Percentiles rank a stretch among this genome's conserved stretches.
phyloP scores from a whole-genome alignment of 164 flowering plant genomes.

The Magnolia officinalis region DNA sequence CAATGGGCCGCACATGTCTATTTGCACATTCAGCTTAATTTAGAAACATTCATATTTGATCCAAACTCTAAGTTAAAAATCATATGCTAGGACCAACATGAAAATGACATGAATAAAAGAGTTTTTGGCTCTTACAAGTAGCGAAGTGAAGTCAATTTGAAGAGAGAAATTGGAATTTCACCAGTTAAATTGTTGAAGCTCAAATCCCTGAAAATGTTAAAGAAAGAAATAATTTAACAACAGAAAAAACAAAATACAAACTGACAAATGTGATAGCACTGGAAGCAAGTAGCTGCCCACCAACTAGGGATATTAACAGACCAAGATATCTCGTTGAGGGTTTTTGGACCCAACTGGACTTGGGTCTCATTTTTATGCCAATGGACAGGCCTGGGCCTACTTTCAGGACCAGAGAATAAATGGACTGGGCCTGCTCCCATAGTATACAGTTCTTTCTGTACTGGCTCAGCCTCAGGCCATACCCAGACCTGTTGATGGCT shows the following conservation, averaged over 20 bases:
- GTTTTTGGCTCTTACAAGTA: slow-evolving; percentile 9
- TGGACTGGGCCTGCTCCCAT: background rate
- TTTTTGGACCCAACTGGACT: background rate
- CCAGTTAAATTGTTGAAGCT: slow-evolving; percentile 22
- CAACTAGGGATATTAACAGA: too few relatives aligned
- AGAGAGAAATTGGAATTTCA: slow-evolving; percentile 9
- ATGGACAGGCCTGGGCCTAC: background rate
- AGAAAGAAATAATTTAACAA: background rate
- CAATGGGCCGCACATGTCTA: too few relatives aligned
- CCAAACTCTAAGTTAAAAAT: too few relatives aligned
- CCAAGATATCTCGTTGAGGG: background rate
- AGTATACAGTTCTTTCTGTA: slow-evolving; percentile 3
- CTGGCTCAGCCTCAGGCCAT: background rate
- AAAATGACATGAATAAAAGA: background rate
- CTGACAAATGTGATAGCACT: background rate
- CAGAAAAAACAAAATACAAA: background rate
- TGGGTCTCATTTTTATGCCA: background rate
- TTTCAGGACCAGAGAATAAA: slow-evolving; percentile 1
- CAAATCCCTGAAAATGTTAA: slow-evolving; percentile 11
- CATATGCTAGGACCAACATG: background rate
- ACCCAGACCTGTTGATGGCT: background rate
- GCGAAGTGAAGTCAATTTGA: slow-evolving; percentile 12
- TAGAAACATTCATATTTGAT: too few relatives aligned
- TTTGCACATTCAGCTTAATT: too few relatives aligned
- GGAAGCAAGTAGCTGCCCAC: background rate